phyloP scores from a whole-genome alignment of 176 grass and related monocot genomes.

The Lolium multiflorum region DNA sequence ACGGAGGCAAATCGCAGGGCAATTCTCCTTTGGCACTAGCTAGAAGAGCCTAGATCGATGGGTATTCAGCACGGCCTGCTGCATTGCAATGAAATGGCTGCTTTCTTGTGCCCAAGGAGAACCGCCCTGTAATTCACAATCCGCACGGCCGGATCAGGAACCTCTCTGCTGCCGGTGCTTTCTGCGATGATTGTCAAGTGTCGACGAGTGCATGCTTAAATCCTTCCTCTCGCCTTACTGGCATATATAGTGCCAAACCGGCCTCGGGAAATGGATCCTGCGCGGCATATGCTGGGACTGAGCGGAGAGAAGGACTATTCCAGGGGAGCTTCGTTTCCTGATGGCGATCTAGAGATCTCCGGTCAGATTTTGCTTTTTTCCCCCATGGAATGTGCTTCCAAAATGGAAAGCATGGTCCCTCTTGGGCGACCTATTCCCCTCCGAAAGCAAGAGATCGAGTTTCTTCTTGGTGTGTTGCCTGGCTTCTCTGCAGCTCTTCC shows the following conservation, averaged over 20 bases:
- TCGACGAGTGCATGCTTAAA: background rate
- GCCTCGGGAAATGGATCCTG: conserved; percentile 38
- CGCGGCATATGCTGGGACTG: conserved; percentile 49
- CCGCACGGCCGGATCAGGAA: background rate
- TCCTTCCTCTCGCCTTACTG: background rate
- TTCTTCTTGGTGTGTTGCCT: background rate
- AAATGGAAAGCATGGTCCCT: conserved; percentile 9
- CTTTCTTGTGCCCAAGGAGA: conserved; percentile 55
- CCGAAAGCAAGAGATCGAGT: background rate
- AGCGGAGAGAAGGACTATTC: conserved; percentile 45
- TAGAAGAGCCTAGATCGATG: background rate
- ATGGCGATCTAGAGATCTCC: conserved; percentile 35
- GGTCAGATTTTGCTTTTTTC: background rate
- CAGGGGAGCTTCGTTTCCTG: conserved; percentile 50
- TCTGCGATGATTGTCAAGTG: background rate
- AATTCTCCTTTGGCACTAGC: conserved; percentile 73
- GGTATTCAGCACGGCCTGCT: background rate
- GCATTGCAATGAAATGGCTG: background rate
- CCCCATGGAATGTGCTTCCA: conserved; percentile 41
- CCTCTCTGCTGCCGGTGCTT: background rate
- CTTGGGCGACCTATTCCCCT: background rate
- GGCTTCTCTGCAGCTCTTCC: background rate
- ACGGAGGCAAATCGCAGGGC: conserved; percentile 59
- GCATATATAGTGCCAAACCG: conserved; percentile 22
- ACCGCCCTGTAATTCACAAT: conserved; percentile 51